A percentile compares a stretch with the other conserved stretches of the same genome.
Conservation (phyloP, 768 basidiomycete species). For the Termitomyces sp. region DNA sequence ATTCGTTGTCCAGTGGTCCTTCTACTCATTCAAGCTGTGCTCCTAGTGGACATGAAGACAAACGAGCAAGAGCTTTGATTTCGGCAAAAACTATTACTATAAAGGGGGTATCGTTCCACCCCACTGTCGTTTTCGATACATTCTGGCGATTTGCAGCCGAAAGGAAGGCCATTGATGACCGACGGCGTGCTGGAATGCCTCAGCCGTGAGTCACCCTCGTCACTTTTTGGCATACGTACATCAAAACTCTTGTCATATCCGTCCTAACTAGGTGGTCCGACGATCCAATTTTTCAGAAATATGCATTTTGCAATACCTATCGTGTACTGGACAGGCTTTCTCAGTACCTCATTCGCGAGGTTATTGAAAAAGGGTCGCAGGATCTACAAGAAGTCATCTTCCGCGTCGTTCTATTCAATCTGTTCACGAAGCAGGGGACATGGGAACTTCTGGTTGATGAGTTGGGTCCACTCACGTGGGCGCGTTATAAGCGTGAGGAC, state of each 20-base stretch:
- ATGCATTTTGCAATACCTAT: conserved; percentile 70
- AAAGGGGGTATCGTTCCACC: conserved; percentile 31
- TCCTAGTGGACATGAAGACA: background rate
- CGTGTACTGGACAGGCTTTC: conserved; percentile 67
- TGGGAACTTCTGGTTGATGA: conserved; percentile 55
- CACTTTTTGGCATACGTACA: background rate
- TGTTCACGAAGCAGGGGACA: conserved; percentile 67
- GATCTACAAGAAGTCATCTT: conserved; percentile 60
- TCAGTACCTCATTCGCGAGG: conserved; percentile 64
- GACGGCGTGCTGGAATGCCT: conserved; percentile 41
- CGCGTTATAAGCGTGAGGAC: conserved; percentile 41
- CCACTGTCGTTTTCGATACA: conserved; percentile 54
- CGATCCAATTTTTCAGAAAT: conserved; percentile 49
- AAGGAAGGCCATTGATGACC: conserved; percentile 52
- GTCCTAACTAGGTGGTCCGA: conserved; percentile 54
- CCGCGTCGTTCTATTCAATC: conserved; percentile 66
- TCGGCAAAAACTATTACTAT: conserved; percentile 25
- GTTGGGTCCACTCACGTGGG: conserved; percentile 60
- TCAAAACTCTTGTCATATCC: conserved; percentile 6
- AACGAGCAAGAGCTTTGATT: background rate
- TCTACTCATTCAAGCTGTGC: background rate
- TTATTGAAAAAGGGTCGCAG: conserved; percentile 66
- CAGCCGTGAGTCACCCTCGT: conserved; percentile 38
- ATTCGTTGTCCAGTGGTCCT: background rate
- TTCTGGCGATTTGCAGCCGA: conserved; percentile 58